Base-by-base conservation (phyloP, 495 filamentous ascomycete species). In the Talaromyces proteolyticus region DNA sequence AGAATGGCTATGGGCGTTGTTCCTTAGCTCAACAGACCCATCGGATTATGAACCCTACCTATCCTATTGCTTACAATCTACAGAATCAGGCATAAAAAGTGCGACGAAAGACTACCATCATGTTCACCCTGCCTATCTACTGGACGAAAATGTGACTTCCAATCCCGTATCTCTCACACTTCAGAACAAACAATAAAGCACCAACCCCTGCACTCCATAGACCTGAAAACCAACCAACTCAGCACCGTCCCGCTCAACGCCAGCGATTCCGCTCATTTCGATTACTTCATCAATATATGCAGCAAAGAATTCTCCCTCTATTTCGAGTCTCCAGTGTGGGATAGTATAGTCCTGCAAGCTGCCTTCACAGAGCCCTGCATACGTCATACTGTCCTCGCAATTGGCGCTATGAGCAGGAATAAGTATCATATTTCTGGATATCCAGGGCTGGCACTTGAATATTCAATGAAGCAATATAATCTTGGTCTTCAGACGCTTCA, bases 111-210 rank as follows among this genome's bases (percentile, higher is more conserved):
- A 20, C 11, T 46, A 10, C 44, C 44, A 18, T 46, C 44, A 29
- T 46, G 44, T 24, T 29, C 22, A 14, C 44, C 44, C 10, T 46
- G 44, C 25, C 12, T 25, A 3, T 25, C 44, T 17, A 46, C 44
- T 25, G 44, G 44, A n/a, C 44, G 44, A 20, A 46, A 46, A 46
- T 46, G 44, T 29, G 44, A 46, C 14, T 46, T 46, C 12, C 22
- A 46, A 34, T 41, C 38, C 8, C 38, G 12, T 16, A 20, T 41
- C 14, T 36, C 29, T 3, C 38, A 40, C 11, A 6, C 38, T 16
- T 16, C 7, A 16, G 18, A 10, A 2, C 38, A 16, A 16, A 46
- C 3, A 8, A 34, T 34, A 34, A 34, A 34, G 8, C 4, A 4
- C 29, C 1, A 34, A n/a, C n/a, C n/a, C n/a, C n/a, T n/a, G n/a